Conservation (phyloP, 1,139 yeast species). For the Pneumocystis oryctolagi region DNA sequence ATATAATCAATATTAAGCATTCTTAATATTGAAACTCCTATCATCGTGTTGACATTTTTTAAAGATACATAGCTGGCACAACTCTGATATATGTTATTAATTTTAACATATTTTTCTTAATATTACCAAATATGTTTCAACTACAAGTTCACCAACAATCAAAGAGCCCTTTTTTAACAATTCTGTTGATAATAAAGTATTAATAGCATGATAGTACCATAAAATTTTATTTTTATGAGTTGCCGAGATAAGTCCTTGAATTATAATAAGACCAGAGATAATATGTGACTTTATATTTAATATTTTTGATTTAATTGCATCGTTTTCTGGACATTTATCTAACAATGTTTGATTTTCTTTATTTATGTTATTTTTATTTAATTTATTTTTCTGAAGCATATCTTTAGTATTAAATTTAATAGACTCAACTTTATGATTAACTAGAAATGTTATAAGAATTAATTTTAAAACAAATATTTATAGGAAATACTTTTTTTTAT, state of each 20-base stretch:
- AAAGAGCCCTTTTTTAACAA: slow-evolving; percentile 27
- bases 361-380: slow-evolving; percentile 39
- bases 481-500: neutral
- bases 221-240: slow-evolving; percentile 43
- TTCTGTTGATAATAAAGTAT: slow-evolving; percentile 22
- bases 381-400: slow-evolving; percentile 76
- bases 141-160: neutral
- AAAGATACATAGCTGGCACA: slow-evolving; percentile 22
- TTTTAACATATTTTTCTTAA: slow-evolving; percentile 17
- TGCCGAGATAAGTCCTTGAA: slow-evolving; percentile 38
- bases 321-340: slow-evolving; percentile 58
- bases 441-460: slow-evolving; percentile 17
- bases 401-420: slow-evolving; percentile 72
- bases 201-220: slow-evolving; percentile 61
- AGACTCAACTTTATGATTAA: slow-evolving; percentile 40
- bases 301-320: slow-evolving; percentile 37
- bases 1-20: slow-evolving; percentile 40
- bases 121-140: neutral
- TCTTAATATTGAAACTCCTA: slow-evolving; percentile 39
- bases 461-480: slow-evolving; percentile 5
- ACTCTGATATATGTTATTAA: slow-evolving; percentile 21
- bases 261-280: slow-evolving; percentile 37
- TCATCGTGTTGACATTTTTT: slow-evolving; percentile 23
- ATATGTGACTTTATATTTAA: slow-evolving; percentile 28
- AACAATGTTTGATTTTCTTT: slow-evolving; percentile 56